phyloP scores from a whole-genome alignment of 495 filamentous ascomycete genomes.

The Choiromyces venosus region DNA sequence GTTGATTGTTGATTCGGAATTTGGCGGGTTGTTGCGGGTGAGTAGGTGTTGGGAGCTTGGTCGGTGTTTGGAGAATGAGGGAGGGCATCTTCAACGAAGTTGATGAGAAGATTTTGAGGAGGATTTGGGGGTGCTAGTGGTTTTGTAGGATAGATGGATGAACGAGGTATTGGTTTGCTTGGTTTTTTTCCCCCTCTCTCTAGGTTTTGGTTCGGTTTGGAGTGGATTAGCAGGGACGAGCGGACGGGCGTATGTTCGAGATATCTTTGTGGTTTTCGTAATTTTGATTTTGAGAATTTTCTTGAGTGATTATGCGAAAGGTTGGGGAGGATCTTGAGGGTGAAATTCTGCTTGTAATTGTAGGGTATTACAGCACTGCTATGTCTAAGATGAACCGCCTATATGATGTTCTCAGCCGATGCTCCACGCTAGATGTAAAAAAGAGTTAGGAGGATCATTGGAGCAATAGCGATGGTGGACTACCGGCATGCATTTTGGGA shows the following conservation, averaged over 20 bases:
- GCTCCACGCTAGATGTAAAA: too few relatives aligned
- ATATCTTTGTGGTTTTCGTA: not conserved
- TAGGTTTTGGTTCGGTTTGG: not conserved
- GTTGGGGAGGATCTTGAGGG: not conserved
- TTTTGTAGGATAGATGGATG: not conserved
- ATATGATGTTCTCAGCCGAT: too few relatives aligned
- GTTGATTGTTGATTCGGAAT: slow-evolving; percentile 4
- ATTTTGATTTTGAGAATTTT: not conserved
- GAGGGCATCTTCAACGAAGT: not conserved
- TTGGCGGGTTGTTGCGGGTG: not conserved
- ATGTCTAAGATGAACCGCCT: too few relatives aligned
- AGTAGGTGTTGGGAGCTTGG: not conserved
- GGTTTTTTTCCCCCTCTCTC: not conserved
- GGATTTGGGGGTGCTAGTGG: not conserved
- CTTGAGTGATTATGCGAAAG: not conserved
- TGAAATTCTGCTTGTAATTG: too few relatives aligned
- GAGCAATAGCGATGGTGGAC: too few relatives aligned
- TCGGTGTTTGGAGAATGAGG: slow-evolving; percentile 3
- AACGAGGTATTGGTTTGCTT: not conserved
- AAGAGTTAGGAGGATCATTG: too few relatives aligned
- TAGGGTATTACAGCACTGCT: too few relatives aligned
- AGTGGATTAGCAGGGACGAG: not conserved
- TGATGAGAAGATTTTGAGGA: slow-evolving; percentile 1
- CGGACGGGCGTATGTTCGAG: not conserved
- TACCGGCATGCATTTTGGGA: too few relatives aligned